Evolutionary conservation across 176 grass and related monocot genomes (phyloP).

Genomic region (Oryza meyeriana): DNA sequence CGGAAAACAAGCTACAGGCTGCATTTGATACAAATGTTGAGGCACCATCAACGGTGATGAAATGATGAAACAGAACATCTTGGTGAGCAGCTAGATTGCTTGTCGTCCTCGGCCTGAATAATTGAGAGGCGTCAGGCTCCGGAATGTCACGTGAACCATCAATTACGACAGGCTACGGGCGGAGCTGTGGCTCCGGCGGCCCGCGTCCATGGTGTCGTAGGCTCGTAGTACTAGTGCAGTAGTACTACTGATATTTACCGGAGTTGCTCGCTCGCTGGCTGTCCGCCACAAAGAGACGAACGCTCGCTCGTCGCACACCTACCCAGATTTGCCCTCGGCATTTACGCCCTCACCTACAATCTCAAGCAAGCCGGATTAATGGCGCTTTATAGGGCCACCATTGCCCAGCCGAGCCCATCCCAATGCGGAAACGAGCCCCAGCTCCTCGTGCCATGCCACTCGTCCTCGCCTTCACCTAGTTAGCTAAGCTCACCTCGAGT

Average conservation of each 20-base stretch:
- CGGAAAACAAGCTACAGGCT: neutral
- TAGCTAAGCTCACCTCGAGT: neutral
- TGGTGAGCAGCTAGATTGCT: neutral
- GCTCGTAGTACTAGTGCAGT: neutral
- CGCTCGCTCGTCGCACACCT: neutral
- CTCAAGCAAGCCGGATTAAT: constrained; percentile 20
- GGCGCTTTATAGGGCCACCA: constrained; percentile 25
- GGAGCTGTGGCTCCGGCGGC: neutral
- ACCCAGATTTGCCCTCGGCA: constrained; percentile 15
- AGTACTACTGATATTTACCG: neutral
- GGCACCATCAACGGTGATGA: neutral
- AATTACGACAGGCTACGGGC: neutral
- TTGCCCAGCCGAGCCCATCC: constrained; percentile 17
- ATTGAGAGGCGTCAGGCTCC: constrained; percentile 9
- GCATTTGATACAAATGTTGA: neutral
- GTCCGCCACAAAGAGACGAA: too few relatives aligned
- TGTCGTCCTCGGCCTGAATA: neutral
- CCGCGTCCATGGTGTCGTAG: neutral
- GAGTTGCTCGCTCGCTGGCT: too few relatives aligned
- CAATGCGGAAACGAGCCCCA: constrained; percentile 3
- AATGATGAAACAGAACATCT: neutral
- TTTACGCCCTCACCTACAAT: constrained; percentile 45
- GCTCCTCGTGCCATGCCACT: constrained; percentile 5
- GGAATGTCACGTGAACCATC: constrained; percentile 6
- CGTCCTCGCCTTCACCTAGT: neutral